Percentiles rank a stretch among this genome's conserved stretches.
Conservation (phyloP, 768 basidiomycete genomes). For the Xerocomellus intermedius region DNA sequence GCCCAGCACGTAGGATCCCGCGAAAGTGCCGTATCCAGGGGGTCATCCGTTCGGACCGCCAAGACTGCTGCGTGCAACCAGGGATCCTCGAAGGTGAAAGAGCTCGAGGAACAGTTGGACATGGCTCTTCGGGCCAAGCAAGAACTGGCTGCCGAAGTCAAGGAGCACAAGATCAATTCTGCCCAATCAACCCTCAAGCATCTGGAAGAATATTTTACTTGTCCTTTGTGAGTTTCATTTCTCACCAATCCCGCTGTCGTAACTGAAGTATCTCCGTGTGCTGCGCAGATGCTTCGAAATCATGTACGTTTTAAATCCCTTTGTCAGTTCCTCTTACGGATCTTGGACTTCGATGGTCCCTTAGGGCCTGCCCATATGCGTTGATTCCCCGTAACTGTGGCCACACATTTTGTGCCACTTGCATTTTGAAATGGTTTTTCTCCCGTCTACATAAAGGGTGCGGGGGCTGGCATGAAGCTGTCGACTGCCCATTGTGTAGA, state of each 20-base stretch:
- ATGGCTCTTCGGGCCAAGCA: constrained; percentile 41
- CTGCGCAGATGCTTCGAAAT: constrained; percentile 59
- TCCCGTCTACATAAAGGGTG: constrained; percentile 61
- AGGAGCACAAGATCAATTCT: constrained; percentile 36
- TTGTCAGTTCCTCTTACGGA: constrained; percentile 3
- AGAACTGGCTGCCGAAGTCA: constrained; percentile 40
- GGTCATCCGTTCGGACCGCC: not conserved
- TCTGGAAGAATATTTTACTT: constrained; percentile 64
- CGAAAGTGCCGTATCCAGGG: not conserved
- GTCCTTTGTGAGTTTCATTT: constrained; percentile 49
- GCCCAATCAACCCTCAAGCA: constrained; percentile 43
- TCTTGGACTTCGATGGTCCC: not conserved
- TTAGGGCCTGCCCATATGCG: constrained; percentile 53
- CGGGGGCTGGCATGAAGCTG: constrained; percentile 64
- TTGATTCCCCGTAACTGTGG: constrained; percentile 58
- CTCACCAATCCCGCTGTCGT: constrained; percentile 4
- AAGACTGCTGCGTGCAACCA: constrained; percentile 31
- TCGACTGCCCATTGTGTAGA: constrained; percentile 69
- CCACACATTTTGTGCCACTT: constrained; percentile 66
- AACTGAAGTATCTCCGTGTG: constrained; percentile 11
- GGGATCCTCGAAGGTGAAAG: constrained; percentile 37
- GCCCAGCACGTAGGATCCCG: not conserved
- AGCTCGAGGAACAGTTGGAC: constrained; percentile 42
- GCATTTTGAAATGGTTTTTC: constrained; percentile 69
- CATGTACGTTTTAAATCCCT: constrained; percentile 35